phyloP scores from a whole-genome alignment of 2,329 filamentous ascomycete species.

The Aspergillus sp. region DNA sequence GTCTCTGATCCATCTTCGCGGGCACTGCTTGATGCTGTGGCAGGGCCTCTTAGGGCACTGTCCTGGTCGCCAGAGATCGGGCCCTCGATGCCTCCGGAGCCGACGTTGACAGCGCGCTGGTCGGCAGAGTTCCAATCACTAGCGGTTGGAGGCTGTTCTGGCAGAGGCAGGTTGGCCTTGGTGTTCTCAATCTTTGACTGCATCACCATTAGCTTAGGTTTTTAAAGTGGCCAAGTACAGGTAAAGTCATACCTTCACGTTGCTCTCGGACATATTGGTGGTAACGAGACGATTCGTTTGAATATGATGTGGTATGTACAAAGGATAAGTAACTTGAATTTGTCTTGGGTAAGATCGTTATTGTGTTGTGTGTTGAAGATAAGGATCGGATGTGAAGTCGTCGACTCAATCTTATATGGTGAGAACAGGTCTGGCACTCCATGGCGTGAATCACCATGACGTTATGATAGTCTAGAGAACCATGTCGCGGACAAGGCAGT shows the following conservation, averaged over 20 bases:
- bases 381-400: neutral
- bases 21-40: constrained; percentile 57
- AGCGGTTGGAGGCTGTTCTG: constrained; percentile 72
- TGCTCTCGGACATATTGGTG: constrained; percentile 24
- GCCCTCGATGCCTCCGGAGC: constrained; percentile 58
- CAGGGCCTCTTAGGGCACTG: constrained; percentile 58
- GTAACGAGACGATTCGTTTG: neutral
- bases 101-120: constrained; percentile 66
- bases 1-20: constrained; percentile 51
- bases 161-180: constrained; percentile 73
- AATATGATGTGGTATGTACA: neutral
- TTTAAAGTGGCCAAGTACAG: constrained; percentile 47
- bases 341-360: neutral
- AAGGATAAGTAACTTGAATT: neutral
- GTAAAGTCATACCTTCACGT: constrained; percentile 12
- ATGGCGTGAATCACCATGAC: constrained; percentile 4
- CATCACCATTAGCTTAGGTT: constrained; percentile 53
- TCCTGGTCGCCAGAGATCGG: constrained; percentile 51
- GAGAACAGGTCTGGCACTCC: neutral
- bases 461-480: neutral
- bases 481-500: constrained; percentile 2
- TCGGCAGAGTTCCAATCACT: constrained; percentile 78
- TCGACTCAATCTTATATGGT: neutral
- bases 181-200: constrained; percentile 65
- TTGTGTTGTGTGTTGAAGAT: neutral